Evolutionary conservation across 129 eudicot genomes (phyloP).

Genomic region (Scalesia atractyloides): DNA sequence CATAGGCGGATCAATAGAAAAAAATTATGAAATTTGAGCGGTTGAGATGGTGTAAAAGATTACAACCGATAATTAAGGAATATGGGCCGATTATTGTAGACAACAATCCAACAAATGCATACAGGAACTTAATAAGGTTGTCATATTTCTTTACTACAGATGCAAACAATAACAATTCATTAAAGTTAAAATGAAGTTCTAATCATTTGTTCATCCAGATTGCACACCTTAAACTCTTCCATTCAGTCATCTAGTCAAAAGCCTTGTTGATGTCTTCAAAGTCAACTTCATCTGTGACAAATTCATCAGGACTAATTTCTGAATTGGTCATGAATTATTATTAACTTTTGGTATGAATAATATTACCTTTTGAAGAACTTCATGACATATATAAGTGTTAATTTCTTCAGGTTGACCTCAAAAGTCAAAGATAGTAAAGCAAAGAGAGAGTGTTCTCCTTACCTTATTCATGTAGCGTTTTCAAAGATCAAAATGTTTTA

Average conservation of each 20-base stretch:
- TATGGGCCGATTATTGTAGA: background rate
- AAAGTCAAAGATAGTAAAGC: background rate
- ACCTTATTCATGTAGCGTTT: slow-evolving; percentile 72
- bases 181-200: background rate
- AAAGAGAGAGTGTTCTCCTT: background rate
- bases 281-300: slow-evolving; percentile 77
- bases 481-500: slow-evolving; percentile 57
- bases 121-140: background rate
- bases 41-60: no score
- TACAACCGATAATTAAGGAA: background rate
- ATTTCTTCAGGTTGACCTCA: slow-evolving; percentile 4
- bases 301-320: slow-evolving; percentile 49
- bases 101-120: no score
- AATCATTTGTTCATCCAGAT: slow-evolving; percentile 77
- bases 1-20: no score
- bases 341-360: background rate
- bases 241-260: slow-evolving; percentile 60
- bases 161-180: background rate
- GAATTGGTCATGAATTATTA: background rate
- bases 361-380: background rate
- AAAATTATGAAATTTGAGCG: no score
- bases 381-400: background rate
- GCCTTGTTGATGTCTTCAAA: slow-evolving; percentile 79
- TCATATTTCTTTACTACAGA: background rate
- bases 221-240: slow-evolving; percentile 74